phyloP scores from a whole-genome alignment of 2,329 filamentous ascomycete species.

The Ceratocystis smalleyi region DNA sequence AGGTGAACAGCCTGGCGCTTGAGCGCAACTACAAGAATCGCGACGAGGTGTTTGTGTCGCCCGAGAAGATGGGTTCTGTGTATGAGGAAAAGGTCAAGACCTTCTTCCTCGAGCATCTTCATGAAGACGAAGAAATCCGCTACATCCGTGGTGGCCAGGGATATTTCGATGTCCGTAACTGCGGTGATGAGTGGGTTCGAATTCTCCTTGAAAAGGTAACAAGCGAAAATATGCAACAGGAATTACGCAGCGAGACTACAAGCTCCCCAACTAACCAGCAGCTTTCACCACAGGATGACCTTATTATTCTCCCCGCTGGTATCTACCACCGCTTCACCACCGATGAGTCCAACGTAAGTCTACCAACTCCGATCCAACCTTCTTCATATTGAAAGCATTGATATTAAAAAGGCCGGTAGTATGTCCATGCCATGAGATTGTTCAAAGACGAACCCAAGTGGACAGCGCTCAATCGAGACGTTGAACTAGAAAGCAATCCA shows the following conservation, averaged over 20 bases:
- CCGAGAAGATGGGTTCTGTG: conserved; percentile 62
- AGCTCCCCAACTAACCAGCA: neutral
- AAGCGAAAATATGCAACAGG: neutral
- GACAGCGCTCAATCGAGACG: conserved; percentile 75
- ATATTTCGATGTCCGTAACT: conserved; percentile 80
- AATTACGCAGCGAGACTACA: neutral
- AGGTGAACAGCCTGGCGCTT: conserved; percentile 58
- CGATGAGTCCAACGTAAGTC: conserved; percentile 70
- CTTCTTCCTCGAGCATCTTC: conserved; percentile 91
- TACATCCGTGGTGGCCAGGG: conserved; percentile 81
- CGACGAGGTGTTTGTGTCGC: conserved; percentile 82
- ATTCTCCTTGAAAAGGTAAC: conserved; percentile 62
- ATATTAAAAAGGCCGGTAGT: conserved; percentile 38
- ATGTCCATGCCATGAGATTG: conserved; percentile 85
- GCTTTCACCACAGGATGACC: conserved; percentile 39
- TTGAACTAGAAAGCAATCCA: conserved; percentile 62
- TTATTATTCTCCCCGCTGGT: conserved; percentile 84
- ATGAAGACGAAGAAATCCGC: conserved; percentile 96
- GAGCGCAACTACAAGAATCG: conserved; percentile 82
- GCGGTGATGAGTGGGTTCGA: conserved; percentile 76
- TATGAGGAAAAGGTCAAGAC: conserved; percentile 89
- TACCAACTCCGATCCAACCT: neutral
- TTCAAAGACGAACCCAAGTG: conserved; percentile 99
- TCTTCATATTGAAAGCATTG: neutral
- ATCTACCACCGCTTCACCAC: conserved; percentile 98